A percentile compares a stretch with the other conserved stretches of the same genome.
phyloP scores from a whole-genome alignment of 495 filamentous ascomycete species.

The Neurospora africana region DNA sequence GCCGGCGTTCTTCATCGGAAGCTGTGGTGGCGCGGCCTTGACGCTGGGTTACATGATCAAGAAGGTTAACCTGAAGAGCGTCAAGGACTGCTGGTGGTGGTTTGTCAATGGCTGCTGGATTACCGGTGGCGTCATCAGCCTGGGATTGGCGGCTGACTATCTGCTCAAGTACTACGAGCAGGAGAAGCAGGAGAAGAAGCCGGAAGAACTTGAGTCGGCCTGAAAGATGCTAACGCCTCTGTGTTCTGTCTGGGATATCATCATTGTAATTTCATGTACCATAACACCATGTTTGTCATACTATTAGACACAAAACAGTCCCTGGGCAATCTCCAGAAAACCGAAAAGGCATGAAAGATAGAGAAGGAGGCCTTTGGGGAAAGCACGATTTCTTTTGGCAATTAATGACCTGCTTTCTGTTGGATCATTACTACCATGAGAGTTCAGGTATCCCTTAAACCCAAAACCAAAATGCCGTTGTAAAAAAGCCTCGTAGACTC shows the following conservation, averaged over 20 bases:
- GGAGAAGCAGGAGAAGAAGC: constrained; percentile 3
- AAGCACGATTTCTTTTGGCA: constrained; percentile 1
- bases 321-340: not conserved
- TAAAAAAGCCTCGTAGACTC: constrained; percentile 39
- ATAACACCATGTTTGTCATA: constrained; percentile 7
- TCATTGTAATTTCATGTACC: constrained; percentile 9
- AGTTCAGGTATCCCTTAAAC: constrained; percentile 29
- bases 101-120: constrained; percentile 58
- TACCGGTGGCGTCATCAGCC: constrained; percentile 42
- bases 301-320: not conserved
- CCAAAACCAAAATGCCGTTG: constrained; percentile 30
- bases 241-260: not conserved
- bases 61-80: constrained; percentile 73
- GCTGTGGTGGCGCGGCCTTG: constrained; percentile 69
- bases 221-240: constrained; percentile 9
- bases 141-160: constrained; percentile 42
- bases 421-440: constrained; percentile 37
- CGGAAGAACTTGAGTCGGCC: constrained; percentile 9
- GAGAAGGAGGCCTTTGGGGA: not conserved
- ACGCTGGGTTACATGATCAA: constrained; percentile 81
- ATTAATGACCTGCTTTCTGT: constrained; percentile 27
- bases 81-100: constrained; percentile 94
- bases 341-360: not conserved
- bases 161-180: constrained; percentile 27
- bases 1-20: constrained; percentile 74